Base-by-base conservation (phyloP, 805 yeast species). In the Hanseniaspora thailandica region DNA sequence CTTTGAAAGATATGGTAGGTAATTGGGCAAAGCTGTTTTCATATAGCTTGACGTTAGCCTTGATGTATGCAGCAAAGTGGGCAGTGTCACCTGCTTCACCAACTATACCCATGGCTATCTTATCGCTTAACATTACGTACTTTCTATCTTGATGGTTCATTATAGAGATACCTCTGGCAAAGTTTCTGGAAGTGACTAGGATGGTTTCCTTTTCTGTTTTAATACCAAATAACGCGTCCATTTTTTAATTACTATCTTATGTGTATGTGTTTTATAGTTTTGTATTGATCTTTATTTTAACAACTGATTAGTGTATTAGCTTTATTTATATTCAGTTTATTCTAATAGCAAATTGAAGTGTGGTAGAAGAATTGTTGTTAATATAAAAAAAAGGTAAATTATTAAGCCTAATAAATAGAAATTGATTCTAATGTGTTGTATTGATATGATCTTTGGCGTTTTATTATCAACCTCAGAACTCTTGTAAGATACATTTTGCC, bases 21-120 rank as follows among this genome's bases (percentile, higher is more conserved):
- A 47, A 34, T 19, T 30, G 41, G 3, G 55, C 80, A 66, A 90
- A 90, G 60, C 97, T 78, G 76, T 89, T 86, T 41, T 85, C 78
- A 66, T 85, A 83, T 55, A 93, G 76, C 67, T 86, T 95, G 59
- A 88, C 79, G 64, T 93, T 93, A 44, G 96, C 98, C 67, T 86
- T 93, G 57, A 90, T 80, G 63, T 82, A 86, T 65, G 93, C 97
- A 35, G 96, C 95, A 71, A 93, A 93, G 66, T 89, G 93, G 6
- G 83, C 87, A 55, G 97, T 86, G 66, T 93, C 98, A 57, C 98
- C 98, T 3, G 96, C 77, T 66, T 93, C 98, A 55, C 98, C 98
- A 1, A 95, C 83, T 71, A 71, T 89, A 41, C 97, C 96, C 72
- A 93, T 75, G 60, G 89, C 71, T 52, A 85, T 77, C 65, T 84